Conservation (phyloP, 2,329 filamentous ascomycete species). For the Exophiala dermatitidis region DNA sequence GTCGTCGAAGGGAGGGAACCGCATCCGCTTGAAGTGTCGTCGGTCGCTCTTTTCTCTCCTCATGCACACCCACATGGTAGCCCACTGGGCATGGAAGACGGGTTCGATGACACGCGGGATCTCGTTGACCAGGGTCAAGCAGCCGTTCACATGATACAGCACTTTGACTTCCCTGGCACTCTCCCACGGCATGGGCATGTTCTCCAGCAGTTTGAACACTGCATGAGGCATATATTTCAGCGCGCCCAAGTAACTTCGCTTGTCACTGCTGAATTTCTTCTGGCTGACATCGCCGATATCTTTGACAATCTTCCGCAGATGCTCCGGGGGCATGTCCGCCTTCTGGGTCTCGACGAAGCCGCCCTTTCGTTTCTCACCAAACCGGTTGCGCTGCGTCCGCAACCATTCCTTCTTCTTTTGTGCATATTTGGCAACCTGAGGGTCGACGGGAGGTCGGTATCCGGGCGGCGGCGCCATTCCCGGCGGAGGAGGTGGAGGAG, state of each 20-base stretch:
- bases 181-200: slow-evolving; percentile 99
- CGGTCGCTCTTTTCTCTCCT: slow-evolving; percentile 94
- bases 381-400: slow-evolving; percentile 79
- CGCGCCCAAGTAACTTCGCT: slow-evolving; percentile 92
- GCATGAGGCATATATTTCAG: slow-evolving; percentile 99
- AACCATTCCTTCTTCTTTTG: slow-evolving; percentile 99
- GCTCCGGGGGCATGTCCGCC: slow-evolving; percentile 96
- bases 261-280: slow-evolving; percentile 98
- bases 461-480: slow-evolving; percentile 68
- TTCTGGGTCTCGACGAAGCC: slow-evolving; percentile 98
- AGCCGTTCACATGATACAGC: slow-evolving; percentile 95
- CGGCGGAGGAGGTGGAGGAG: slow-evolving; percentile 43
- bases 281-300: slow-evolving; percentile 99
- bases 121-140: slow-evolving; percentile 93
- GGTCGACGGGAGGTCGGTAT: slow-evolving; percentile 71
- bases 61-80: slow-evolving; percentile 99
- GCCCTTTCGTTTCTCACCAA: slow-evolving; percentile 92
- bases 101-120: slow-evolving; percentile 94
- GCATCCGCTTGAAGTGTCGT: slow-evolving; percentile 95
- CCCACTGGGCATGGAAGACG: slow-evolving; percentile 97
- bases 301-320: slow-evolving; percentile 94
- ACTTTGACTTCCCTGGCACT: slow-evolving; percentile 94
- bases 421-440: slow-evolving; percentile 85
- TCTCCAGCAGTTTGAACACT: slow-evolving; percentile 92
- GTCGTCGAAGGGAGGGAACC: slow-evolving; percentile 96